These are phyloP conservation scores for Citrus glauca DNA, from an alignment of 345 rosid species.

Conservation along the genomic window DNA sequence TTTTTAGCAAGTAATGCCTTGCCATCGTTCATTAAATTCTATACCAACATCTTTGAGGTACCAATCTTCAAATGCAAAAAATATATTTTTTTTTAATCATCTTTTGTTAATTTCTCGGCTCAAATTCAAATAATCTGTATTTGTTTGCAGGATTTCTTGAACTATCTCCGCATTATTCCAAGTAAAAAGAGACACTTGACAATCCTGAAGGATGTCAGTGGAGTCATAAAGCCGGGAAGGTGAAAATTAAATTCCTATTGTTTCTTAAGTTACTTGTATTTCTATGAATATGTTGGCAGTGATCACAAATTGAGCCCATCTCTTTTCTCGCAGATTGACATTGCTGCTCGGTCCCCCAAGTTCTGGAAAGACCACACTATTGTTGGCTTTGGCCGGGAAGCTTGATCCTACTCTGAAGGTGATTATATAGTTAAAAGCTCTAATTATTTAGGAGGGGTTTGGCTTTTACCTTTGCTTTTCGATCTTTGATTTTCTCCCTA, in stretches of 20 bases:
- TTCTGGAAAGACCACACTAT: slow-evolving; percentile 78
- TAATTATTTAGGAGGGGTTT: slow-evolving; percentile 9
- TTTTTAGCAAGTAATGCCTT: slow-evolving; percentile 27
- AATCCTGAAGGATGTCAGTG: slow-evolving; percentile 66
- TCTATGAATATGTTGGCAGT: not conserved
- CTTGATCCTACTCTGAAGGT: slow-evolving; percentile 65
- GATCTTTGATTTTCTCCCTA: slow-evolving; percentile 23
- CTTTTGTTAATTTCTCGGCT: not conserved
- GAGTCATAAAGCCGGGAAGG: slow-evolving; percentile 78
- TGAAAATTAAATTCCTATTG: slow-evolving; percentile 7
- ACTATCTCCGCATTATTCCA: slow-evolving; percentile 33
- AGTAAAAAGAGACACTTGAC: slow-evolving; percentile 48
- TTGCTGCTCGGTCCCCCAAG: slow-evolving; percentile 86
- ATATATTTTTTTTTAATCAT: not conserved
- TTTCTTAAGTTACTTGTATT: not conserved
- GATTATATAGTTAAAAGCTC: not conserved
- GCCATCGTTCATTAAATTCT: slow-evolving; percentile 35
- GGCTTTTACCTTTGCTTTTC: not conserved
- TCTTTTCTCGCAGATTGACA: slow-evolving; percentile 43
- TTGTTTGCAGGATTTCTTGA: slow-evolving; percentile 28
- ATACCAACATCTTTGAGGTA: slow-evolving; percentile 27
- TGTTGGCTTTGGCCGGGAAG: slow-evolving; percentile 78
- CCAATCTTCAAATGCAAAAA: not conserved
- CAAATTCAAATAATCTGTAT: not conserved
- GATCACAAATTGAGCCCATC: not conserved